Conservation (phyloP, 176 grass and related monocot species). For the Triticum urartu region DNA sequence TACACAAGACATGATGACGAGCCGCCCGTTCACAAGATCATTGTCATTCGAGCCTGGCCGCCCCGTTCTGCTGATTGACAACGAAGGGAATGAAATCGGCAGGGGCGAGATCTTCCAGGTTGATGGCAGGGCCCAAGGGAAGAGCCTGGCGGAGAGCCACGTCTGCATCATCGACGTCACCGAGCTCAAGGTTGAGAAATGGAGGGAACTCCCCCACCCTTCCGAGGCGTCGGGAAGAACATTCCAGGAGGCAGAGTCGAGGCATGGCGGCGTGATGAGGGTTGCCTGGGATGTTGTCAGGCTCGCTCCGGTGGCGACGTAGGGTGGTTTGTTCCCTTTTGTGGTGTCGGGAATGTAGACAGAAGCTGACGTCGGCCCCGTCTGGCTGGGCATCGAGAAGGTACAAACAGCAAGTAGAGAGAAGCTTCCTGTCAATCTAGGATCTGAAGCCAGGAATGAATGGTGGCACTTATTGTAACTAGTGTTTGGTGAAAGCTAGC, state of each 20-base stretch:
- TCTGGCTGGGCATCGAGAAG: background rate
- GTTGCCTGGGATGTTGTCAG: slow-evolving; percentile 65
- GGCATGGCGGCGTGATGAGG: slow-evolving; percentile 61
- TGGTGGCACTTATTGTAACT: background rate
- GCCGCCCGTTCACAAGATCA: slow-evolving; percentile 36
- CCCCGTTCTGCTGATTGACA: slow-evolving; percentile 51
- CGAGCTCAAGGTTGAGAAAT: slow-evolving; percentile 70
- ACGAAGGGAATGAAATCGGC: slow-evolving; percentile 66
- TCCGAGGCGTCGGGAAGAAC: slow-evolving; percentile 64
- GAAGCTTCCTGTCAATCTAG: background rate
- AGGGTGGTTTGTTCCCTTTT: background rate
- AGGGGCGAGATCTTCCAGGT: slow-evolving; percentile 62
- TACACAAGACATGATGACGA: slow-evolving; percentile 24
- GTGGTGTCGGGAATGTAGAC: background rate
- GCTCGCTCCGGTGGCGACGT: slow-evolving; percentile 28
- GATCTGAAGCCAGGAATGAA: background rate
- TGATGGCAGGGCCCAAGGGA: slow-evolving; percentile 49
- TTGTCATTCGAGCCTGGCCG: slow-evolving; percentile 52
- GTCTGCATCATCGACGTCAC: slow-evolving; percentile 57
- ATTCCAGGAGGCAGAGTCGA: slow-evolving; percentile 61
- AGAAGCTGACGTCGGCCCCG: background rate
- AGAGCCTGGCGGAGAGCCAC: slow-evolving; percentile 32
- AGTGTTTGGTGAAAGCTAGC: background rate
- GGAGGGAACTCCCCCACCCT: slow-evolving; percentile 70
- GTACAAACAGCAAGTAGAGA: background rate